phyloP scores from a whole-genome alignment of 164 flowering plant genomes.

The Macadamia tetraphylla region DNA sequence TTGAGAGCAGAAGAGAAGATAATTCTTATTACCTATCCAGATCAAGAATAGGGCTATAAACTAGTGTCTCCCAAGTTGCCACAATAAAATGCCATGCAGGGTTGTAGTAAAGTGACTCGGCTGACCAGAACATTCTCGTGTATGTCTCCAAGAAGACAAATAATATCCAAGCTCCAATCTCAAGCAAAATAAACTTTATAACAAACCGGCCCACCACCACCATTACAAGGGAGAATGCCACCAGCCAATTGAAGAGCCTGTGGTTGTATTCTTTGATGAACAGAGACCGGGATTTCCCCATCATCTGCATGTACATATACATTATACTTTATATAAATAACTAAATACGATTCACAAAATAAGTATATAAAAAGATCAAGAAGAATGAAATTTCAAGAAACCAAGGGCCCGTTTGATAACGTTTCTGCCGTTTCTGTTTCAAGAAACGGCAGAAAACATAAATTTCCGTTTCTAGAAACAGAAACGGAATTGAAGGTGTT shows the following conservation, averaged over 20 bases:
- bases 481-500: too few relatives aligned
- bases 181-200: constrained; percentile 34
- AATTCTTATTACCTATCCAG: constrained; percentile 70
- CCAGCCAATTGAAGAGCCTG: constrained; percentile 98
- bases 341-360: background rate
- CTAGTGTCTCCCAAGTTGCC: constrained; percentile 84
- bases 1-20: background rate
- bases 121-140: constrained; percentile 97
- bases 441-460: too few relatives aligned
- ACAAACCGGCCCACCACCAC: constrained; percentile 93
- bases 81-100: constrained; percentile 93
- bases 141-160: constrained; percentile 94
- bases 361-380: background rate
- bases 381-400: background rate
- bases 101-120: constrained; percentile 94
- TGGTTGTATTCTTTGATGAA: constrained; percentile 96
- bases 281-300: constrained; percentile 69
- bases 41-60: constrained; percentile 93
- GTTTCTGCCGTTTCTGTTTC: too few relatives aligned
- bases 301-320: constrained; percentile 58
- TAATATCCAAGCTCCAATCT: constrained; percentile 81
- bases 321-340: background rate
- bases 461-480: too few relatives aligned
- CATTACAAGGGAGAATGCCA: constrained; percentile 93
- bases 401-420: too few relatives aligned